Conservation (phyloP, 805 yeast genomes). For the Candida qinlingensis region DNA sequence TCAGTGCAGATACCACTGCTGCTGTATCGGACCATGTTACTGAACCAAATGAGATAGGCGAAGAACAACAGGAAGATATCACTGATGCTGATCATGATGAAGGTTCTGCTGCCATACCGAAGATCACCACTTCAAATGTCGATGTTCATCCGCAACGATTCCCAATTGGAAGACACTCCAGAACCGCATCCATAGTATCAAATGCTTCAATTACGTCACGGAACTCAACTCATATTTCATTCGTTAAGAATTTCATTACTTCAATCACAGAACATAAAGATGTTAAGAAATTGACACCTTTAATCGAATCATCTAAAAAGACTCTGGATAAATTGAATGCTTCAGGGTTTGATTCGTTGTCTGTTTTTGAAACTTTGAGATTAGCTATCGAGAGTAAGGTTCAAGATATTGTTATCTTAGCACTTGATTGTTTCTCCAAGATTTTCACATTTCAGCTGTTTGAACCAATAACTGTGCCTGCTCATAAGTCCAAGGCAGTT, state of each 20-base stretch:
- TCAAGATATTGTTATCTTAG: conserved; percentile 59
- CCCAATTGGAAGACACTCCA: conserved; percentile 14
- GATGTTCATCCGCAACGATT: conserved; percentile 6
- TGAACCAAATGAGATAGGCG: neutral
- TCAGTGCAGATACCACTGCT: neutral
- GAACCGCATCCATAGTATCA: conserved; percentile 18
- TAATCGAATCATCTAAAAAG: conserved; percentile 28
- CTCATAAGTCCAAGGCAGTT: conserved; percentile 32
- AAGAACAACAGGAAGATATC: conserved; percentile 6
- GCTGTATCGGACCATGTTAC: conserved; percentile 9
- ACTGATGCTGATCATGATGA: conserved; percentile 11
- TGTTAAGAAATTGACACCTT: conserved; percentile 41
- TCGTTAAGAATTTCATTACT: conserved; percentile 56
- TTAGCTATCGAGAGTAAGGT: conserved; percentile 66
- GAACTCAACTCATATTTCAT: conserved; percentile 28
- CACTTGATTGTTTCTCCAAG: conserved; percentile 84
- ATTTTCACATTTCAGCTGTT: conserved; percentile 82
- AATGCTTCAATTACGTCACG: conserved; percentile 19
- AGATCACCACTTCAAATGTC: conserved; percentile 1
- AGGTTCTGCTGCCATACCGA: conserved; percentile 1
- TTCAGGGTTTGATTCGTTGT: conserved; percentile 37
- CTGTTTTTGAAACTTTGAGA: conserved; percentile 76
- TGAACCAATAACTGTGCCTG: conserved; percentile 48
- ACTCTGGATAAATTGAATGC: conserved; percentile 24
- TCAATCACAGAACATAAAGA: conserved; percentile 55